phyloP scores from a whole-genome alignment of 2,329 filamentous ascomycete species.

The Mycosphaerella sp. region DNA sequence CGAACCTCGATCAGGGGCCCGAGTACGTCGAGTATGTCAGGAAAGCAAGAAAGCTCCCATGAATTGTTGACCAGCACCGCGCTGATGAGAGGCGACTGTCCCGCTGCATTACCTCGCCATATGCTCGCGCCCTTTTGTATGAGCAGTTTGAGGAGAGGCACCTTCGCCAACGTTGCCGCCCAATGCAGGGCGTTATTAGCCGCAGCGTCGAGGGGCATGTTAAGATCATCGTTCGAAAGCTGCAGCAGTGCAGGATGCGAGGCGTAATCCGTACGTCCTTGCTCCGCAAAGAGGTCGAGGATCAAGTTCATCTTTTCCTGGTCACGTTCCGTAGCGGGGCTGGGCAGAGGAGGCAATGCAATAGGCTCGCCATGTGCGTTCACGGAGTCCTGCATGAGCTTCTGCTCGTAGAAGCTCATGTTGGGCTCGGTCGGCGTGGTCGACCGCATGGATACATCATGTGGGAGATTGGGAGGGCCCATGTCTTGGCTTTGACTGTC shows the following conservation, averaged over 20 bases:
- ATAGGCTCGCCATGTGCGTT: conserved; percentile 49
- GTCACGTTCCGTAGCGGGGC: conserved; percentile 54
- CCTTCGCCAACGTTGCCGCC: conserved; percentile 86
- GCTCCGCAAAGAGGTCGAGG: conserved; percentile 62
- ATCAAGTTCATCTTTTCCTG: conserved; percentile 76
- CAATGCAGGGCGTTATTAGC: conserved; percentile 90
- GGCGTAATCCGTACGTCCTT: conserved; percentile 61
- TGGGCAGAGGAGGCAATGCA: conserved; percentile 58
- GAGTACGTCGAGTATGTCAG: conserved; percentile 80
- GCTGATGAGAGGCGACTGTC: conserved; percentile 88
- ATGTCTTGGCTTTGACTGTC: conserved; percentile 31
- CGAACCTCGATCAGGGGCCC: conserved; percentile 85
- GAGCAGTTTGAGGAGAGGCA: conserved; percentile 72
- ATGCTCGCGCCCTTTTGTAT: conserved; percentile 82
- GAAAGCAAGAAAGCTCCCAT: conserved; percentile 82
- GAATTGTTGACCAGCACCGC: conserved; percentile 92
- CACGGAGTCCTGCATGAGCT: conserved; percentile 30
- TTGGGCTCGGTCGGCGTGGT: conserved; percentile 70
- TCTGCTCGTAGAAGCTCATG: conserved; percentile 64
- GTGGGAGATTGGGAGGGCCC: conserved; percentile 27
- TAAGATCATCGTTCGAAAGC: conserved; percentile 72
- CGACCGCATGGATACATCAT: conserved; percentile 55
- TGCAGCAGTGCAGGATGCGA: conserved; percentile 71
- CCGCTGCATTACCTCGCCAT: conserved; percentile 77
- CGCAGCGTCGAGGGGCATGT: conserved; percentile 84